Evolutionary conservation across 1,284 basidiomycete species (phyloP).

Genomic region (Trametes pubescens): DNA sequence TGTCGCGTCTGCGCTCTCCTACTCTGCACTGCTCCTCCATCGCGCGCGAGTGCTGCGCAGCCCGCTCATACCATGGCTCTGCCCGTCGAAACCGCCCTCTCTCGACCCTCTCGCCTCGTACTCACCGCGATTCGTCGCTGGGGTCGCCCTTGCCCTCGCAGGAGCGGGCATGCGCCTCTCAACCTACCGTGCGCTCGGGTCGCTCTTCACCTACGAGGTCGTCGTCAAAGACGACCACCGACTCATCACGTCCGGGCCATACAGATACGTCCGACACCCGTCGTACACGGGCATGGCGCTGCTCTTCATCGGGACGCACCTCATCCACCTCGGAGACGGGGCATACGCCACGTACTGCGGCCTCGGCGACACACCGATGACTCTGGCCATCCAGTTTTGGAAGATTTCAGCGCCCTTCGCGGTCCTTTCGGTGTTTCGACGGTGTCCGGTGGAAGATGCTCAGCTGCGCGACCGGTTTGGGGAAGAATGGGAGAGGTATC

Average conservation of each 20-base stretch:
- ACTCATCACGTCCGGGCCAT: constrained; percentile 27
- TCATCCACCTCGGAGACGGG: constrained; percentile 19
- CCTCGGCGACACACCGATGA: constrained; percentile 8
- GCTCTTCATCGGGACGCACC: constrained; percentile 16
- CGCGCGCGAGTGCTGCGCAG: background rate
- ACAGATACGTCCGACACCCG: constrained; percentile 28
- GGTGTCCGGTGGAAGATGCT: constrained; percentile 21
- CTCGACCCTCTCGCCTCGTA: constrained; percentile 2
- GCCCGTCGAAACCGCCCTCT: background rate
- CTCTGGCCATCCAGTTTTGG: background rate
- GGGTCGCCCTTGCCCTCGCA: constrained; percentile 1
- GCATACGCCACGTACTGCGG: constrained; percentile 22
- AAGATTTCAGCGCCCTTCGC: constrained; percentile 1
- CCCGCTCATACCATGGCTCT: background rate
- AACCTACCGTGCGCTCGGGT: constrained; percentile 21
- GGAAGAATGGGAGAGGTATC: constrained; percentile 18
- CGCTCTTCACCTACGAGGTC: constrained; percentile 29
- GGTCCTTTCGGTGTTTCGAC: constrained; percentile 3
- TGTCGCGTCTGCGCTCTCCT: constrained; percentile 2
- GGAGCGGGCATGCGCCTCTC: constrained; percentile 14
- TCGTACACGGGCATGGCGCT: constrained; percentile 21
- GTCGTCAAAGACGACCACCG: constrained; percentile 15
- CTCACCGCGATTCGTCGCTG: constrained; percentile 16
- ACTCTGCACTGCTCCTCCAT: background rate
- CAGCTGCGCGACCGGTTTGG: constrained; percentile 25